A percentile compares a stretch with the other conserved stretches of the same genome.
Conservation (phyloP, 306 rosid species). For the Hippophae tibetana region DNA sequence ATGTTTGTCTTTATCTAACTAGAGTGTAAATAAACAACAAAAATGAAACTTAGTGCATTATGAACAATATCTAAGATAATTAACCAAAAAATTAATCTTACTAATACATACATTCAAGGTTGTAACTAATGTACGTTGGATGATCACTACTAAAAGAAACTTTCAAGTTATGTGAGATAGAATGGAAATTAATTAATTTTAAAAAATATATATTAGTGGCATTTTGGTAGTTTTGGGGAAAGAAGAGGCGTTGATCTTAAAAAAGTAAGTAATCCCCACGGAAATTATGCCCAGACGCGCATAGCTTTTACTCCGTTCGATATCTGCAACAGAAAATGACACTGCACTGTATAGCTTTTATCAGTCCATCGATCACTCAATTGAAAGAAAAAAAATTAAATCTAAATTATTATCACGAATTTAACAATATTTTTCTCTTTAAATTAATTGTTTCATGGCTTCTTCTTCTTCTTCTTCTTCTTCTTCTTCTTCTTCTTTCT, state of each 20-base stretch:
- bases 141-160: no score
- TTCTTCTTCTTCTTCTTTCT: constrained; percentile 4
- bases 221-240: constrained; percentile 23
- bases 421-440: no score
- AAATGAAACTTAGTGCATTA: no score
- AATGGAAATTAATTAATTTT: no score
- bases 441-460: constrained; percentile 8
- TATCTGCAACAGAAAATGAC: constrained; percentile 71
- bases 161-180: no score
- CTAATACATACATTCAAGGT: no score
- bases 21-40: no score
- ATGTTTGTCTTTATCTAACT: no score
- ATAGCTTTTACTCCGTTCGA: constrained; percentile 22
- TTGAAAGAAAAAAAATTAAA: background rate
- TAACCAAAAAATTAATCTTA: no score
- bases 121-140: no score
- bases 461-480: constrained; percentile 8
- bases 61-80: no score
- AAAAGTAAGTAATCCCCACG: constrained; percentile 57
- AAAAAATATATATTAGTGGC: constrained; percentile 9
- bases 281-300: constrained; percentile 51
- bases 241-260: constrained; percentile 22
- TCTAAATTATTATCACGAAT: no score
- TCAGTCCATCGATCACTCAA: constrained; percentile 28
- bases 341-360: constrained; percentile 63